These are phyloP conservation scores for Dioscorea zingiberensis DNA, from an alignment of 106 monocot species.

Conservation along the genomic window DNA sequence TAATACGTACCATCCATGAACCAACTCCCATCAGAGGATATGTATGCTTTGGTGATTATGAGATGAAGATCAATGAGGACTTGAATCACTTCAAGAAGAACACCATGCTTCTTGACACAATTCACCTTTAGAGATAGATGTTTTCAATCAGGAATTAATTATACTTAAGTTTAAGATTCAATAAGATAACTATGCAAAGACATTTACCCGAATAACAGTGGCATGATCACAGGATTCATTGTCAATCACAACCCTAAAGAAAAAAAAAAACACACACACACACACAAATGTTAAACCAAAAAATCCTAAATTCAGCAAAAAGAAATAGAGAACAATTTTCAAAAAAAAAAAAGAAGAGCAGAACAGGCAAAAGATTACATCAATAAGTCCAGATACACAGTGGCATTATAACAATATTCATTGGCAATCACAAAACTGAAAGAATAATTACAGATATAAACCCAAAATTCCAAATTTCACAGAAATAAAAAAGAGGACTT, in stretches of 20 bases:
- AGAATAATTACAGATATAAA: too few species aligned
- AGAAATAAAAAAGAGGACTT: too few species aligned
- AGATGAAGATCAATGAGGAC: slow-evolving; percentile 56
- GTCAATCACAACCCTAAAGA: slow-evolving; percentile 38
- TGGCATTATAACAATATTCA: too few species aligned
- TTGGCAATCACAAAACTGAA: too few species aligned
- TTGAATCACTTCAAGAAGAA: slow-evolving; percentile 58
- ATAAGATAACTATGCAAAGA: too few species aligned
- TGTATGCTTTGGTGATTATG: slow-evolving; percentile 51
- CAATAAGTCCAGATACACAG: too few species aligned
- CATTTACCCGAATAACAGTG: slow-evolving; percentile 36
- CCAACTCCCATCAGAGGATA: slow-evolving; percentile 61
- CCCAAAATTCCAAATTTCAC: neutral
- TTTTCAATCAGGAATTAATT: neutral
- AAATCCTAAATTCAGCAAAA: too few species aligned
- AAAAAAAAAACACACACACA: neutral
- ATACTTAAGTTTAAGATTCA: too few species aligned
- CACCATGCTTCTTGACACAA: slow-evolving; percentile 43
- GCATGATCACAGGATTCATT: slow-evolving; percentile 30
- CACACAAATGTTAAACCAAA: neutral
- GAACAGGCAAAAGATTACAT: too few species aligned
- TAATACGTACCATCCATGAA: slow-evolving; percentile 67
- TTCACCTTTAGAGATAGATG: slow-evolving; percentile 29
- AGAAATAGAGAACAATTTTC: too few species aligned
- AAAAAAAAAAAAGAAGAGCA: too few species aligned